These are phyloP conservation scores for Scutellaria baicalensis DNA, from an alignment of 257 asterid genomes.

Conservation along the genomic window DNA sequence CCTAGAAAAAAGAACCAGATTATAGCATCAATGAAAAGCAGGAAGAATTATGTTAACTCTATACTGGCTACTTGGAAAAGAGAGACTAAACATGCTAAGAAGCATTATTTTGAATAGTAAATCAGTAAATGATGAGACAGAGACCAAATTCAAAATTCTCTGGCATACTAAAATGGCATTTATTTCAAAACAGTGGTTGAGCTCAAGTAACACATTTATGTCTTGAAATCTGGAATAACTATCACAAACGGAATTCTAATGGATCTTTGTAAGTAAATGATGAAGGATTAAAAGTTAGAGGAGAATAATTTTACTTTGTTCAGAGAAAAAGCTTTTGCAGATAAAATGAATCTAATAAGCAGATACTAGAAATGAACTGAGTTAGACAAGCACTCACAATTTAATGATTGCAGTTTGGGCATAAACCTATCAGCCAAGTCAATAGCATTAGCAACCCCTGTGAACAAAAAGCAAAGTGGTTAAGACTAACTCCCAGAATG, in stretches of 20 bases:
- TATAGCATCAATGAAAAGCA: background rate
- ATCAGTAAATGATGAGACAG: background rate
- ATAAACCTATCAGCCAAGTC: conserved; percentile 94
- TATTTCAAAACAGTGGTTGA: background rate
- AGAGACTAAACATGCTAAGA: background rate
- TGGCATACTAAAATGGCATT: background rate
- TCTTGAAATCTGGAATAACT: background rate
- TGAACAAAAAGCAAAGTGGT: conserved; percentile 22
- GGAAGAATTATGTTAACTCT: background rate
- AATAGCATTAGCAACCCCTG: conserved; percentile 97
- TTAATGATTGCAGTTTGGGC: conserved; percentile 76
- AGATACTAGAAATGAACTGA: background rate
- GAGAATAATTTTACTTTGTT: background rate
- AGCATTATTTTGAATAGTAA: background rate
- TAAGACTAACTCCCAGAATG: conserved; percentile 5
- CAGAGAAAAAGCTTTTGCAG: background rate
- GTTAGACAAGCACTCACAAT: conserved; percentile 54
- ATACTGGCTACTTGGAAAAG: background rate
- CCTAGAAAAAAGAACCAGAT: conserved; percentile 39
- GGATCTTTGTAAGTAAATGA: background rate
- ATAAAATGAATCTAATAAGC: background rate
- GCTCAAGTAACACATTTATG: background rate
- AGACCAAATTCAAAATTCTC: background rate
- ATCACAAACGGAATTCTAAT: background rate
- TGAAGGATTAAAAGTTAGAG: background rate